Base-by-base conservation (phyloP, 306 rosid species). In the Ceratonia siliqua region DNA sequence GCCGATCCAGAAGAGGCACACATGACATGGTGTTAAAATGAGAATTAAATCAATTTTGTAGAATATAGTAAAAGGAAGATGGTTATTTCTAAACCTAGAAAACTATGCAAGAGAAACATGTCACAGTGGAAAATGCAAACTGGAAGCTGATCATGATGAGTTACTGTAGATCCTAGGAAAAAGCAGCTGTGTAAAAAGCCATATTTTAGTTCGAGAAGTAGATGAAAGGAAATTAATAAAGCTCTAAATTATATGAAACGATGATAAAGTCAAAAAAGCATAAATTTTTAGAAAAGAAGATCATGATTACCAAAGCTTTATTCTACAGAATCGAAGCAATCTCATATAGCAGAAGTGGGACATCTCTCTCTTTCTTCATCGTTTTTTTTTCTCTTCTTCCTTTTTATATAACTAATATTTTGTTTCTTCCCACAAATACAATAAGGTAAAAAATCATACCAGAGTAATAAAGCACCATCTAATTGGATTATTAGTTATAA, bases 231-330 rank as follows among this genome's bases (percentile, higher is more conserved):
- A 27, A 49, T n/a, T n/a, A n/a, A n/a, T 24, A 63, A 41, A 77
- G 87, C 39, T 84, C 79, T 83, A 78, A 72, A 83, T 74, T 77
- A 80, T 73, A 50, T 57, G 76, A 74, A 49, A 22, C 69, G 68
- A 62, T 21, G 43, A 48, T 21, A 62, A 64, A 64, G 89, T 85
- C 72, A 83, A 85, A 82, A 79, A 62, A 68, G 79, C 81, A 55
- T 28, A 62, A 79, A 50, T 49, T 33, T 72, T 63, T 78, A 17
- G 27, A 58, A 79, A 46, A 24, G 35, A 65, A 41, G 58, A 76
- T 78, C 79, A 78, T 76, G 70, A 78, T 82, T 78, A 35, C 82
- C 45, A 62, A 62, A 70, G 55, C 74, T 30, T 72, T 73, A 74
- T 68, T 74, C 69, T 14, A 67, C 52, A 66, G 35, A 82, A 80